Conservation (phyloP, 1,284 basidiomycete species). For the Cutaneotrichosporon sp. region DNA sequence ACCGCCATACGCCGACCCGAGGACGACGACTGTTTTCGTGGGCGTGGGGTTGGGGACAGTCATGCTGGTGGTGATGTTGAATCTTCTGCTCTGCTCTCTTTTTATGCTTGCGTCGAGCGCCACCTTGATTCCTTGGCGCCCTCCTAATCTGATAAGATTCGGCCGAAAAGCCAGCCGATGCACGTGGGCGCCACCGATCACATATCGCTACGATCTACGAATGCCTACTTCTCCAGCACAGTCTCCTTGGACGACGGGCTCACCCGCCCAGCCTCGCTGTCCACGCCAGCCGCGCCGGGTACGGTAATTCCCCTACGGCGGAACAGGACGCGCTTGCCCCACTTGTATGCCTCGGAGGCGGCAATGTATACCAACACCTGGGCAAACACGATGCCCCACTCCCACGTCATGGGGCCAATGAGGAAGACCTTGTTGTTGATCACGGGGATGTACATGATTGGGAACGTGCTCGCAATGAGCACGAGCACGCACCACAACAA, state of each 20-base stretch:
- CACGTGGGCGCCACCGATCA: too few relatives aligned
- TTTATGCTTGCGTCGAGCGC: not conserved
- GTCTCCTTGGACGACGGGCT: not conserved
- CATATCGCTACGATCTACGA: too few relatives aligned
- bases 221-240: not conserved
- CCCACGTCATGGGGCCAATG: constrained; percentile 44
- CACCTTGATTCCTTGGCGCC: too few relatives aligned
- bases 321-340: constrained; percentile 31
- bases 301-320: not conserved
- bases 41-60: constrained; percentile 4
- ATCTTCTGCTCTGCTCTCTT: not conserved
- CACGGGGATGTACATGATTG: constrained; percentile 51
- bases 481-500: constrained; percentile 57
- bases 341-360: constrained; percentile 44
- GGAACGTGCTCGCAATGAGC: constrained; percentile 46
- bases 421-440: constrained; percentile 53
- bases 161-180: not conserved
- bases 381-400: constrained; percentile 53
- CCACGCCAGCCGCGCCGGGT: not conserved
- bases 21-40: constrained; percentile 58
- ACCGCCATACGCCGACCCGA: constrained; percentile 63
- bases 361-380: constrained; percentile 47
- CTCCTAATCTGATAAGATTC: constrained; percentile 5
- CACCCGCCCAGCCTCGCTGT: not conserved
- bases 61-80: constrained; percentile 6